phyloP scores from a whole-genome alignment of 2,329 filamentous ascomycete species.

The Byssothecium circinans region DNA sequence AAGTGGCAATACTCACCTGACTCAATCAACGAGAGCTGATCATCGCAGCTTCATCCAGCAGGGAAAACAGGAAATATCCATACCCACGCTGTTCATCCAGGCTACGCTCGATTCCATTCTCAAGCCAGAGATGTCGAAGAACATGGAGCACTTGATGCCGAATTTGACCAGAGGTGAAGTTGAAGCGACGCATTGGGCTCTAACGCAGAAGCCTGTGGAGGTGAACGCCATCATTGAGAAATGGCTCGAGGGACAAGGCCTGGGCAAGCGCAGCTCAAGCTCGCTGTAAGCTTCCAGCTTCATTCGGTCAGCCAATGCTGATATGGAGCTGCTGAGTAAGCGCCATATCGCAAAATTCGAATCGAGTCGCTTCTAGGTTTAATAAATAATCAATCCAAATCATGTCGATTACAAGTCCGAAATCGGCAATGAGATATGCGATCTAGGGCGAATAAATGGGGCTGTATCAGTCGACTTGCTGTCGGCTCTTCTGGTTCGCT shows the following conservation, averaged over 20 bases:
- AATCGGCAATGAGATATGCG: slow-evolving; percentile 13
- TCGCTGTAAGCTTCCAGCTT: slow-evolving; percentile 43
- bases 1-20: slow-evolving; percentile 15
- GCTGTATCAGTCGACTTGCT: slow-evolving; percentile 3
- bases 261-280: slow-evolving; percentile 43
- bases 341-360: no score
- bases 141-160: slow-evolving; percentile 70
- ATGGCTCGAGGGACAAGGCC: slow-evolving; percentile 65
- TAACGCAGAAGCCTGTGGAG: slow-evolving; percentile 71
- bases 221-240: slow-evolving; percentile 69
- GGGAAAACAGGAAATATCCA: slow-evolving; percentile 36
- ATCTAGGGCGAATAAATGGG: slow-evolving; percentile 3
- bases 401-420: slow-evolving; percentile 6
- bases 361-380: slow-evolving; percentile 1
- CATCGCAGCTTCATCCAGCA: slow-evolving; percentile 18
- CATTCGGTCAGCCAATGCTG: not conserved
- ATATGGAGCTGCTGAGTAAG: slow-evolving; percentile 6
- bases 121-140: slow-evolving; percentile 67
- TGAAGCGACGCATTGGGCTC: slow-evolving; percentile 76
- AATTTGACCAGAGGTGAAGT: slow-evolving; percentile 68
- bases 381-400: slow-evolving; percentile 6
- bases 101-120: slow-evolving; percentile 73
- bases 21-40: slow-evolving; percentile 10
- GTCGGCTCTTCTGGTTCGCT: slow-evolving; percentile 11
- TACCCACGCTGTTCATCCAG: slow-evolving; percentile 70